Percentiles rank a stretch among this genome's conserved stretches.
Conservation (phyloP, 148 eudicot species). For the Amaranthus cruentus region DNA sequence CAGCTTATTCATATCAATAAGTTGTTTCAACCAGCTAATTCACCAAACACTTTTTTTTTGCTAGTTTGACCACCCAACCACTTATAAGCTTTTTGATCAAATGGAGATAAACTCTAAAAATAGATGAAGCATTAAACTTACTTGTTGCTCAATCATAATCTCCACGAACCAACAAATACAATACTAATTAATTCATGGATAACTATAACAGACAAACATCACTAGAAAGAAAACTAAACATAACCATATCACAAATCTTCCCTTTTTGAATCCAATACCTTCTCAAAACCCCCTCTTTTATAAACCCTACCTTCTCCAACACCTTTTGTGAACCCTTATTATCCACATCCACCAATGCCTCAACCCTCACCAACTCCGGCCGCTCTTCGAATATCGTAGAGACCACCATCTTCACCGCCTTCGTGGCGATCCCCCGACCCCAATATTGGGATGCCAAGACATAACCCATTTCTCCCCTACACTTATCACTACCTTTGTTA, state of each 20-base stretch:
- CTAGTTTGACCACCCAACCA: too few relatives aligned
- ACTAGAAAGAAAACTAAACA: slow-evolving; percentile 39
- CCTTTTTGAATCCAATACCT: slow-evolving; percentile 40
- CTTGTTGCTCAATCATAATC: too few relatives aligned
- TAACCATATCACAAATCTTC: slow-evolving; percentile 27
- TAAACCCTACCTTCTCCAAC: slow-evolving; percentile 52
- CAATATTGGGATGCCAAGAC: slow-evolving; percentile 34
- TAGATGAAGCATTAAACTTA: too few relatives aligned
- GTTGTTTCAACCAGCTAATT: too few relatives aligned
- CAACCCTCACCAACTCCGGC: slow-evolving; percentile 39
- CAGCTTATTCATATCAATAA: too few relatives aligned
- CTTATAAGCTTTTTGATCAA: too few relatives aligned
- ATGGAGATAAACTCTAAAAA: too few relatives aligned
- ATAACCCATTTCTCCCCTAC: slow-evolving; percentile 40
- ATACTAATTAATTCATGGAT: too few relatives aligned
- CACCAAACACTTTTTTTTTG: too few relatives aligned
- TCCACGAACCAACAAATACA: too few relatives aligned
- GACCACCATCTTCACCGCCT: slow-evolving; percentile 42
- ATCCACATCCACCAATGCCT: slow-evolving; percentile 43
- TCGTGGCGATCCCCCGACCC: slow-evolving; percentile 50
- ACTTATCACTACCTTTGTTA: slow-evolving; percentile 26
- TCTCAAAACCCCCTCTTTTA: slow-evolving; percentile 42
- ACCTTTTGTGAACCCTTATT: slow-evolving; percentile 57
- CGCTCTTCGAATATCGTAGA: slow-evolving; percentile 34
- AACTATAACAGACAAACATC: slow-evolving; percentile 13